phyloP scores from a whole-genome alignment of 2,329 filamentous ascomycete genomes.

The Fusarium bulbicola region DNA sequence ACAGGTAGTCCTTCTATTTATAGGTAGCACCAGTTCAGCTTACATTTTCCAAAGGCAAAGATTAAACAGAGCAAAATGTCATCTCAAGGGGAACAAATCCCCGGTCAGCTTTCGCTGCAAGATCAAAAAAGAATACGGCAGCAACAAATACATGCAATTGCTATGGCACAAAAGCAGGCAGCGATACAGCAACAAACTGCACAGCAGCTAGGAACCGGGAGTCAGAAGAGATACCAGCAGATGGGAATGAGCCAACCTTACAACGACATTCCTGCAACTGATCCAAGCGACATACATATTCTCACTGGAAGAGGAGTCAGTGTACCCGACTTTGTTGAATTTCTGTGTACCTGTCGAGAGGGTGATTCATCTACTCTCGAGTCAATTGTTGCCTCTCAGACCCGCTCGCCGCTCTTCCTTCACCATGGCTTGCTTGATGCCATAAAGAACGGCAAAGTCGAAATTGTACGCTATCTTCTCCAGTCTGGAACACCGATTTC shows the following conservation, averaged over 20 bases:
- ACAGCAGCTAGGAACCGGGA: neutral
- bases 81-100: neutral
- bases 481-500: constrained; percentile 19
- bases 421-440: neutral
- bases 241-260: neutral
- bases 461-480: constrained; percentile 11
- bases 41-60: neutral
- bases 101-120: neutral
- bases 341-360: constrained; percentile 14
- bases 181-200: neutral
- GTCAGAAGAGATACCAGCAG: neutral
- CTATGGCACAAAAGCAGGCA: neutral
- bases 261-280: neutral
- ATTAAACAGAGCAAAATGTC: neutral
- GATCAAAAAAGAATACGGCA: neutral
- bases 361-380: constrained; percentile 3
- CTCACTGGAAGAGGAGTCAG: neutral
- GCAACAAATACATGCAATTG: neutral
- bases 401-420: constrained; percentile 2
- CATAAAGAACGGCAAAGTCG: constrained; percentile 19
- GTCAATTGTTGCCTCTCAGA: neutral
- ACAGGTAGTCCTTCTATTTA: too few relatives aligned
- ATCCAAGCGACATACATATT: neutral
- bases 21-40: too few relatives aligned
- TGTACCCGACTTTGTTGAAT: neutral